Percentiles rank a stretch among this genome's conserved stretches.
These are phyloP conservation scores for Aspergillus sp. DNA, from an alignment of 2,329 filamentous ascomycete species.

Conservation along the genomic window DNA sequence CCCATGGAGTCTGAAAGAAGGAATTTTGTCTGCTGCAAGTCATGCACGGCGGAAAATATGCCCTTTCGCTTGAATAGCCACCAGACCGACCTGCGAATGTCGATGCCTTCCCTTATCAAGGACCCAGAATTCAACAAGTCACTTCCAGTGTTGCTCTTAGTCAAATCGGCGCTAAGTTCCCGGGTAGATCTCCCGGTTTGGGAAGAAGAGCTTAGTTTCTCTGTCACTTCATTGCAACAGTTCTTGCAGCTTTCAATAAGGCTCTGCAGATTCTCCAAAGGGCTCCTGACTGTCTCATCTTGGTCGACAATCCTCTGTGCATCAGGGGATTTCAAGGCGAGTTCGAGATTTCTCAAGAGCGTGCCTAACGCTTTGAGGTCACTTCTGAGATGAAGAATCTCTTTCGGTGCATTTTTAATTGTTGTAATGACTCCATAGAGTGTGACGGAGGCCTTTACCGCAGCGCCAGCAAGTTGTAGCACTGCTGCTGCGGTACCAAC, in stretches of 20 bases:
- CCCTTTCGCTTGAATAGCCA: neutral
- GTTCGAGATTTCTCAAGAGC: constrained; percentile 1
- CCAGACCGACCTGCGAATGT: neutral
- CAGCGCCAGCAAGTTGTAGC: constrained; percentile 1
- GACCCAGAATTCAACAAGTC: no score
- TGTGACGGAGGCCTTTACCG: constrained; percentile 1
- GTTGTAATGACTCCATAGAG: constrained; percentile 3
- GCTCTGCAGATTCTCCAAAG: constrained; percentile 1
- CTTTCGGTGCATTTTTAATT: constrained; percentile 2
- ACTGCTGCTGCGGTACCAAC: neutral
- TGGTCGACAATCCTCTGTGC: neutral
- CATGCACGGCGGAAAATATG: neutral
- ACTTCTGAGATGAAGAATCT: constrained; percentile 1
- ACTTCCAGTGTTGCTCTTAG: no score
- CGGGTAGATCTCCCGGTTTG: no score
- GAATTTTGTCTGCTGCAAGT: neutral
- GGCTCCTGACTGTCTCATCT: constrained; percentile 1
- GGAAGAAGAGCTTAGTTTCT: no score
- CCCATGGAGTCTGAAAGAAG: neutral
- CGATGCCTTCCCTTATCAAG: no score
- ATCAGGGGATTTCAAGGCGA: neutral
- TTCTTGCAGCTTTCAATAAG: constrained; percentile 1
- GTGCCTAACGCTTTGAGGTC: constrained; percentile 2
- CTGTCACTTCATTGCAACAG: neutral
- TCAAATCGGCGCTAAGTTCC: no score